Conservation (phyloP, 176 grass and related monocot genomes). For the Secale cereale region DNA sequence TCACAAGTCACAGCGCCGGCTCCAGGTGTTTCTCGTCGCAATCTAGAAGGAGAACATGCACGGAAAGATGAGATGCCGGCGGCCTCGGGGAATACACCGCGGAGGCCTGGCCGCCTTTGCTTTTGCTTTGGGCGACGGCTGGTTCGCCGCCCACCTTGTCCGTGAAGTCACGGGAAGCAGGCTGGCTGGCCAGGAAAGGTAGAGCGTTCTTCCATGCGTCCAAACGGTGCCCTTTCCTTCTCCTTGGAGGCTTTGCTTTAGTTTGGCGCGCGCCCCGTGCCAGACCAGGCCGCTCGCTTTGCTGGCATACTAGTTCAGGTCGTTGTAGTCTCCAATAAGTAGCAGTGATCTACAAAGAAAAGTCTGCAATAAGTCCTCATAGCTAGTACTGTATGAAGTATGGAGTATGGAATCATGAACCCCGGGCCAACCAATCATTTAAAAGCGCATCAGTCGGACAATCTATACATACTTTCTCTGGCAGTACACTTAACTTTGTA, state of each 20-base stretch:
- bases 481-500: background rate
- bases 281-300: background rate
- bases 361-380: background rate
- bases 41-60: background rate
- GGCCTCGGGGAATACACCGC: background rate
- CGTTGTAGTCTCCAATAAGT: background rate
- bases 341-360: background rate
- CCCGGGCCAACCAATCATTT: background rate
- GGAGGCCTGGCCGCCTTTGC: constrained; percentile 10
- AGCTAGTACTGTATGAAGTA: background rate
- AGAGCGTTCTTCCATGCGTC: background rate
- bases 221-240: background rate
- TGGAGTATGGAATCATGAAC: background rate
- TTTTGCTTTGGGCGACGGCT: constrained; percentile 26
- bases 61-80: background rate
- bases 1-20: background rate
- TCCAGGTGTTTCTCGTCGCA: background rate
- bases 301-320: background rate
- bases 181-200: background rate
- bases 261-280: background rate
- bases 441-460: background rate
- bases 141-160: constrained; percentile 4
- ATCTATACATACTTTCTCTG: too few species aligned
- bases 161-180: background rate
- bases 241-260: background rate